phyloP scores from a whole-genome alignment of 2,329 filamentous ascomycete genomes.

The Pseudopyricularia cyperi region DNA sequence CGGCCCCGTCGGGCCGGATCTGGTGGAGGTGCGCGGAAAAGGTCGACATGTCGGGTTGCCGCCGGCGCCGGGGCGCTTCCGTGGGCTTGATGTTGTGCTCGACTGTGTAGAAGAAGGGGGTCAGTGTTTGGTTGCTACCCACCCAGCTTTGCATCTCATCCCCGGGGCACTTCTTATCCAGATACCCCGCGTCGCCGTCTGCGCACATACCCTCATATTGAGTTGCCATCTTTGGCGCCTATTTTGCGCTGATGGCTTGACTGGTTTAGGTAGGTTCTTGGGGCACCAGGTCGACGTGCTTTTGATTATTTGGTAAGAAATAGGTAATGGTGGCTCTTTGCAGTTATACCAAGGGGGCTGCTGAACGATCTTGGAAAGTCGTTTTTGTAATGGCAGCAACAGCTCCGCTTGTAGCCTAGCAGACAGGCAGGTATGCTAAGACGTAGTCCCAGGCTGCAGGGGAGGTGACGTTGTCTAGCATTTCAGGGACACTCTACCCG shows the following conservation, averaged over 20 bases:
- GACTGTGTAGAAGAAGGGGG: conserved; percentile 25
- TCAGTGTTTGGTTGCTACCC: no score
- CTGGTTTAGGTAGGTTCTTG: neutral
- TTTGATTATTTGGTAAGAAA: neutral
- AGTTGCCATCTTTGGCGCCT: conserved; percentile 31
- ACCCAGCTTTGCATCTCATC: neutral
- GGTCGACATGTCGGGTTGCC: conserved; percentile 50
- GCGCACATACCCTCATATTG: conserved; percentile 39
- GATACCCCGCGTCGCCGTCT: neutral
- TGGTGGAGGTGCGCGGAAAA: conserved; percentile 46
- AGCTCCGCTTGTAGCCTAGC: no score
- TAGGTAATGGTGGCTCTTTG: no score
- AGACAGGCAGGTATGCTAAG: no score
- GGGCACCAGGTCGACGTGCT: neutral
- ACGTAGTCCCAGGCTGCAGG: no score
- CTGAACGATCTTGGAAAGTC: no score
- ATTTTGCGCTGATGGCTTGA: no score
- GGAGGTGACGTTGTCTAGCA: no score
- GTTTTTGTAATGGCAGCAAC: no score
- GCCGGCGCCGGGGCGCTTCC: conserved; percentile 27
- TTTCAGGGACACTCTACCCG: no score
- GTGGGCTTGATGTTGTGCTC: conserved; percentile 48
- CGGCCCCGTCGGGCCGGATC: conserved; percentile 23
- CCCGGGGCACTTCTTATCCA: neutral
- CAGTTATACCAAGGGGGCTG: no score